These are phyloP conservation scores for Venturia pyrina DNA, from an alignment of 2,329 filamentous ascomycete genomes.

Conservation along the genomic window DNA sequence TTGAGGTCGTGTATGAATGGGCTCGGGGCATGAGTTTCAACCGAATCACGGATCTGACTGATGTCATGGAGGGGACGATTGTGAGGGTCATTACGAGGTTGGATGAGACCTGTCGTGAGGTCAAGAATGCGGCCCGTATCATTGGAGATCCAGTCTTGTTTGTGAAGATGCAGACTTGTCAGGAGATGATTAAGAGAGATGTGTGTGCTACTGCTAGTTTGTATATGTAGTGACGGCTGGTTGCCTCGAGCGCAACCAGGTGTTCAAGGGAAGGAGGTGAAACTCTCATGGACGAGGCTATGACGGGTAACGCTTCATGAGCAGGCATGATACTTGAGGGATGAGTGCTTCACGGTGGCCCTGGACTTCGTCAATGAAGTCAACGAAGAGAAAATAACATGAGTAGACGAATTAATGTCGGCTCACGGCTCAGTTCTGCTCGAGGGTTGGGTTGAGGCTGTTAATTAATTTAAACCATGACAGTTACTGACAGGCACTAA, in stretches of 20 bases:
- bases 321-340: not conserved
- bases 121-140: slow-evolving; percentile 92
- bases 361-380: not conserved
- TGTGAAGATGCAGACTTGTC: slow-evolving; percentile 91
- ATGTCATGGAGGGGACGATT: slow-evolving; percentile 95
- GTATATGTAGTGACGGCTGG: slow-evolving; percentile 47
- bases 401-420: not conserved
- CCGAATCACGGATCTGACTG: slow-evolving; percentile 90
- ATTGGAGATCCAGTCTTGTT: slow-evolving; percentile 91
- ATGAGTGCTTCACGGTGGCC: not conserved
- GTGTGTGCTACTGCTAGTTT: slow-evolving; percentile 82
- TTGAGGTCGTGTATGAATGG: slow-evolving; percentile 99
- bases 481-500: not conserved
- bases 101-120: slow-evolving; percentile 93
- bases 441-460: not conserved
- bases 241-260: not conserved
- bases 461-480: not conserved
- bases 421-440: not conserved
- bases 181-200: slow-evolving; percentile 96
- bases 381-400: not conserved
- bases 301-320: not conserved
- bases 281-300: not conserved
- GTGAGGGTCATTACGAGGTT: slow-evolving; percentile 87
- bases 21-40: slow-evolving; percentile 96
- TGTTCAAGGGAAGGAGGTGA: not conserved